Base-by-base conservation (phyloP, 2,329 filamentous ascomycete species). In the Clarireedia paspali region DNA sequence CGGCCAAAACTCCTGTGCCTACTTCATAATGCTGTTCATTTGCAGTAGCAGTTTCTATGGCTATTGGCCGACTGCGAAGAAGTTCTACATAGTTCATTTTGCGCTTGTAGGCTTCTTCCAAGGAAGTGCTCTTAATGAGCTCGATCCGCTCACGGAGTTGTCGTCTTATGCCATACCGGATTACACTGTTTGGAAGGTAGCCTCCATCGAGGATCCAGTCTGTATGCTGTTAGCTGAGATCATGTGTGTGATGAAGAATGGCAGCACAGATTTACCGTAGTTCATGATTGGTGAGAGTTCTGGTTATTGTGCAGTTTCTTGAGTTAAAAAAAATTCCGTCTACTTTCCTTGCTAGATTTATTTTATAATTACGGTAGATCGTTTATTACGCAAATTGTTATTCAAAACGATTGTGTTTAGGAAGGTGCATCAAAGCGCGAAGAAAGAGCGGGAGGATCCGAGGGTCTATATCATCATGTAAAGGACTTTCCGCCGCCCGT, bases 11-110 rank as follows among this genome's bases (percentile, higher is more conserved):
- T 3, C 81, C 81, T 0, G 84, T 86, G 40, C 82, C 83, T 42
- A 88, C 84, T 70, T 88, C 85, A 66, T 89, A 88, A 70, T 88
- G 85, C 74, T 88, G 85, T 63, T 79, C 73, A 67, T 88, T 88
- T 23, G 85, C 84, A 2, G 76, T 72, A 3, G 75, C 76, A 0
- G 84, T 87, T 68, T 85, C 81, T 62, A 88, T 78, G n/a, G 85
- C 85, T 60, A 88, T 87, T 10, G 84, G 83, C 38, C 78, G 74
- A 15, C 71, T 74, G 20, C 81, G 76, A n/a, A 87, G 73, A 3
- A 75, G 70, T 51, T 80, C 73, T 10, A 88, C 75, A 66, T 84
- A 88, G 24, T 72, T 71, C 78, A 86, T 84, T 68, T 88, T 88
- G 57, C 75, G 75, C 56, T 76, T 74, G 58, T 80, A 80, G 15